These are phyloP conservation scores for Mollisia scopiformis DNA, from an alignment of 2,329 filamentous ascomycete genomes.

Conservation along the genomic window DNA sequence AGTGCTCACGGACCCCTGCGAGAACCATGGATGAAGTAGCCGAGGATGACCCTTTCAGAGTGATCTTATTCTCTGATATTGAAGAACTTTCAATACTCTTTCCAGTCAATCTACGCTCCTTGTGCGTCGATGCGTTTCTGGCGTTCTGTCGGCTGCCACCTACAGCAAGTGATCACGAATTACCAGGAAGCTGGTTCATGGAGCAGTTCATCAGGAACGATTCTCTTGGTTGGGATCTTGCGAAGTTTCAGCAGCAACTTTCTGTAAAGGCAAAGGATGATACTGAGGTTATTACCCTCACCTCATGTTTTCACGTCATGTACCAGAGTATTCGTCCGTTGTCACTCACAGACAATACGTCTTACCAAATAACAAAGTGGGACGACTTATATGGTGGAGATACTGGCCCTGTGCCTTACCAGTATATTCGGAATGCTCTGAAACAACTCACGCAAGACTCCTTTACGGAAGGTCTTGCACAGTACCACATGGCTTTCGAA, in stretches of 20 bases:
- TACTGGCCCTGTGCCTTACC: slow-evolving; percentile 29
- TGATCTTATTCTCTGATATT: slow-evolving; percentile 81
- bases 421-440: slow-evolving; percentile 56
- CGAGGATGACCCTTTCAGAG: slow-evolving; percentile 81
- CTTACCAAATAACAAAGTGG: slow-evolving; percentile 20
- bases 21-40: slow-evolving; percentile 73
- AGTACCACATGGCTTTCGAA: slow-evolving; percentile 73
- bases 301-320: slow-evolving; percentile 27
- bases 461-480: slow-evolving; percentile 57
- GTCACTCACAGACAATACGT: slow-evolving; percentile 43
- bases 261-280: slow-evolving; percentile 21
- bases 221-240: slow-evolving; percentile 33
- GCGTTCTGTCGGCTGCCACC: slow-evolving; percentile 69
- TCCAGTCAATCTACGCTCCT: slow-evolving; percentile 44
- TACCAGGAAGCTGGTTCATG: slow-evolving; percentile 39
- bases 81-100: slow-evolving; percentile 61
- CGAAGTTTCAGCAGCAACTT: slow-evolving; percentile 19
- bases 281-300: slow-evolving; percentile 21
- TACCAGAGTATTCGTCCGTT: slow-evolving; percentile 36
- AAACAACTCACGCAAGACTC: slow-evolving; percentile 55
- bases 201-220: slow-evolving; percentile 58
- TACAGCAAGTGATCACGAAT: slow-evolving; percentile 30
- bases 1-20: slow-evolving; percentile 63
- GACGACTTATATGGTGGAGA: slow-evolving; percentile 20
- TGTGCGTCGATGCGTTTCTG: slow-evolving; percentile 71